phyloP scores from a whole-genome alignment of 2,329 filamentous ascomycete species.

The Achaetomium macrosporum region DNA sequence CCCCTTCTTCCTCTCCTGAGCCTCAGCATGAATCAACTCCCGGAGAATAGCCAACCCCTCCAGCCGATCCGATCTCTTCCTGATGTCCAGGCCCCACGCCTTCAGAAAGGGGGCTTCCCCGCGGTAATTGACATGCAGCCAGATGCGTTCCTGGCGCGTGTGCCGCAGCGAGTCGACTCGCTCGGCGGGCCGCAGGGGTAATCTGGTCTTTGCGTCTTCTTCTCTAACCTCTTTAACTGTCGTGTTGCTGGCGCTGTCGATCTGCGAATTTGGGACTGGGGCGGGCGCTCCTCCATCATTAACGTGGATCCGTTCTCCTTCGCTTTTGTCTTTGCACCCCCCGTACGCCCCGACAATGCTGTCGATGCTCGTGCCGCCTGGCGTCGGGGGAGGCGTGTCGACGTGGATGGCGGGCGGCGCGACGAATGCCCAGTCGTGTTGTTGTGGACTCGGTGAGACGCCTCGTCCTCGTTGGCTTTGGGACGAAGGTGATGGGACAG shows the following conservation, averaged over 20 bases:
- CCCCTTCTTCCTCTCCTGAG: background rate
- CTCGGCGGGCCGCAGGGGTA: too few species aligned
- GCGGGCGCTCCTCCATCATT: too few species aligned
- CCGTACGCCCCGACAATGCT: too few species aligned
- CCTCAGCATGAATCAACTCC: constrained; percentile 20
- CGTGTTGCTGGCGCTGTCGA: background rate
- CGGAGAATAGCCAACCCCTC: constrained; percentile 21
- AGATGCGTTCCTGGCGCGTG: constrained; percentile 21
- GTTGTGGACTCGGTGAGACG: background rate
- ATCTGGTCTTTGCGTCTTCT: background rate
- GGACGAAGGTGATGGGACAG: background rate
- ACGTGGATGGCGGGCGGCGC: background rate
- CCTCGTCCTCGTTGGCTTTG: background rate
- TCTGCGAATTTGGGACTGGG: too few species aligned
- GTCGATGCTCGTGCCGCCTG: constrained; percentile 13
- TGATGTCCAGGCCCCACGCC: constrained; percentile 23
- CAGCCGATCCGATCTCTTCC: constrained; percentile 9
- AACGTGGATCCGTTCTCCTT: background rate
- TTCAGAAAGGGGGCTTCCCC: constrained; percentile 21
- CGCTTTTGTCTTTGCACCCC: background rate
- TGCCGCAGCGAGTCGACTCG: background rate
- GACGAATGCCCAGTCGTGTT: background rate
- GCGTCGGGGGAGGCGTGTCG: constrained; percentile 18
- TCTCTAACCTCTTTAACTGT: background rate
- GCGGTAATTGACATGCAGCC: constrained; percentile 24